Evolutionary conservation across 768 basidiomycete genomes (phyloP).

Genomic region (Wakefieldia striispora): DNA sequence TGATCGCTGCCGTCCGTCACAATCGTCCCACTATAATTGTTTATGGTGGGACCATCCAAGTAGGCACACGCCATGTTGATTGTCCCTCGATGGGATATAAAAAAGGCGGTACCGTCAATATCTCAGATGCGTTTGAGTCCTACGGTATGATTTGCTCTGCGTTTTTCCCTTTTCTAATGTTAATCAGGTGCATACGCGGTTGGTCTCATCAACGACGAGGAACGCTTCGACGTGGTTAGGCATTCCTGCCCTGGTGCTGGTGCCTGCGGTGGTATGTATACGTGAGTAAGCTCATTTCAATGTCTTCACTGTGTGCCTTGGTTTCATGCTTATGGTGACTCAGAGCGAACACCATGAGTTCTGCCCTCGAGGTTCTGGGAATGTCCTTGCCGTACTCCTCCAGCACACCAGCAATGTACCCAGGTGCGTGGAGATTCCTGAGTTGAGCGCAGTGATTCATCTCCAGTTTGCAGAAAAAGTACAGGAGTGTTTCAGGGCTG

Average conservation of each 20-base stretch:
- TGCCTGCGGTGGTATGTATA: conserved; percentile 88
- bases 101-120: conserved; percentile 82
- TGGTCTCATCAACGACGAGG: conserved; percentile 75
- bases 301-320: background rate
- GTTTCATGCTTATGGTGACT: background rate
- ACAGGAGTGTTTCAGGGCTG: conserved; percentile 80
- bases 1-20: conserved; percentile 83
- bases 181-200: conserved; percentile 66
- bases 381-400: conserved; percentile 81
- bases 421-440: conserved; percentile 40
- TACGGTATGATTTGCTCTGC: conserved; percentile 48
- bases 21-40: conserved; percentile 87
- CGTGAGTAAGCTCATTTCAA: conserved; percentile 39
- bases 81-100: conserved; percentile 76
- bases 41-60: conserved; percentile 82
- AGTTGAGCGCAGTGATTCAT: background rate
- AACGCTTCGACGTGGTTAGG: conserved; percentile 80
- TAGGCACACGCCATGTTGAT: conserved; percentile 73
- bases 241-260: conserved; percentile 85
- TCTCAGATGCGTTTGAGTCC: conserved; percentile 82
- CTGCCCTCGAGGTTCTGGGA: conserved; percentile 78
- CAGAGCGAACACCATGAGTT: conserved; percentile 87
- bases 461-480: conserved; percentile 54
- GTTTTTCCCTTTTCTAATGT: background rate
- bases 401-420: conserved; percentile 70